Evolutionary conservation across 1,139 yeast species (phyloP), one percentile per base, ranked within the genome.

Genomic region (Arxiozyma slooffiae): DNA sequence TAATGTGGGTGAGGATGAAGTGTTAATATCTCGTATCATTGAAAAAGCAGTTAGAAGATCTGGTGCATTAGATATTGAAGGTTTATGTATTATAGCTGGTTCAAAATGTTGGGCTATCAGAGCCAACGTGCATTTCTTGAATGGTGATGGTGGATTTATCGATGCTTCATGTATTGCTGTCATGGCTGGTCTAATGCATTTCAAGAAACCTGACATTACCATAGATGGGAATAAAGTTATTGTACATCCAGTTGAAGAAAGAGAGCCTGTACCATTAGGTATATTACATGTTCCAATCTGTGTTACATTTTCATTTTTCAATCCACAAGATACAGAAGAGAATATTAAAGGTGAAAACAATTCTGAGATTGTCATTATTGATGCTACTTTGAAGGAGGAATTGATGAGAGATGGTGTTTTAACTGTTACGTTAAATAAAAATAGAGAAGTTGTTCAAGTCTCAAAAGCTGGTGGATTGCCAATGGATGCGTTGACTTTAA

Each of bases 121-220:
- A 51, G 97, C 95, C 0, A 97, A 90, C 63, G 80, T 92, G 38
- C 95, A 89, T 64, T 86, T 85, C 58, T 71, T 92, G 55, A 84
- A 89, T 63, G 87, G 80, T 62, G 98, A 92, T 67, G 98, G 98
- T 40, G 95, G 94, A 38, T 76, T 92, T 42, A 81, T 90, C 44
- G 98, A 92, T 67, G 85, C 89, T 20, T 85, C 94, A 41, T 87
- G 96, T 67, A 76, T 89, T 52, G 97, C 92, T 0, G 96, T 89
- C 20, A 84, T 89, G 77, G 79, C 92, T 14, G 96, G 87, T 0
- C 73, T 92, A 49, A 75, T 83, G 58, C 96, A 89, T 67, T 92
- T 82, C 69, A 78, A 78, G 51, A 82, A 86, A 59, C 96, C 96
- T 4, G 97, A 89, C 65, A 78, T 88, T 34, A 77, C 88, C 3